Base-by-base conservation (phyloP, 148 eudicot genomes). In the Tetragonia tetragonoides region DNA sequence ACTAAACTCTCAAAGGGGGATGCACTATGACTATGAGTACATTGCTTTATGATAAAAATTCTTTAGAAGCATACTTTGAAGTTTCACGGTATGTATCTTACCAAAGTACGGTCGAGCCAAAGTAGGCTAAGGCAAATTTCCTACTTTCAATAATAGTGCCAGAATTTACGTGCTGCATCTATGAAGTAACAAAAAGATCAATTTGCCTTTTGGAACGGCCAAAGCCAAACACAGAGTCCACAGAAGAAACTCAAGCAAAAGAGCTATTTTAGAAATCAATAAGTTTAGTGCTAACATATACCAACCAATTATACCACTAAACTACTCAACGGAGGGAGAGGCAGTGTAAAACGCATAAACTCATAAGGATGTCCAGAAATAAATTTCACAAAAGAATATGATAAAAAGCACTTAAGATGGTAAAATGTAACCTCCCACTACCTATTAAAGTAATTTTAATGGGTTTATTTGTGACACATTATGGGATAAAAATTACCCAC, bases 371-470 rank as follows among this genome's bases (percentile, higher is more conserved):
- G 7, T 15, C 37, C 11, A 17, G 6, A n/a, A 47, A 17, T 20
- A 7, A 23, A 53, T 42, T 59, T n/a, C 34, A 47, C 11, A 39
- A 63, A 40, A 68, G 40, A 67, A 68, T 10, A 49, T 42, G 20
- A 75, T 39, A 20, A 44, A 41, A 67, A 20, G 21, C 46, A 92
- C 98, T 28, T 28, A 28, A 28, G 34, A 28, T 28, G 34, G 34
- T 28, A 28, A 28, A 28, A 28, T 28, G 34, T 28, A 28, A 28
- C 34, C 34, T 28, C 34, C 34, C 34, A 28, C 34, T 28, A 28
- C 34, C 34, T 1, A 28, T 28, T 28, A 28, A 28, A 28, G 34
- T 28, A 28, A 28, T 28, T 28, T 28, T 28, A 28, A 28, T 28
- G 34, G 34, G 34, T 28, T 28, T 28, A 28, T 0, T 28, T 28